These are phyloP conservation scores for Lepidium aucheri DNA, from an alignment of 345 rosid genomes.

Conservation along the genomic window DNA sequence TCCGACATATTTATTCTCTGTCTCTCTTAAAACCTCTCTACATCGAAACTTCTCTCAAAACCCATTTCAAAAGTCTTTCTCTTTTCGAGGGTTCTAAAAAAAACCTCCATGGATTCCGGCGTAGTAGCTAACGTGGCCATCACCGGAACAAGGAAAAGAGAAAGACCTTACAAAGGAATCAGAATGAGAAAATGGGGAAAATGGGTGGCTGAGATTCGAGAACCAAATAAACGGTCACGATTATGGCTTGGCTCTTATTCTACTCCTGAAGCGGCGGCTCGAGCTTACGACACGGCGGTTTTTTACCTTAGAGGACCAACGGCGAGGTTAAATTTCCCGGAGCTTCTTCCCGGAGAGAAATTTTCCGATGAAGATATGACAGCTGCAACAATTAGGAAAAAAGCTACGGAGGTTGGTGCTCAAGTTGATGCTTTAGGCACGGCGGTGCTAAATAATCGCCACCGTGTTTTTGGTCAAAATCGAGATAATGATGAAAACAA, in stretches of 20 bases:
- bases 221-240: constrained; percentile 91
- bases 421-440: constrained; percentile 80
- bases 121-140: constrained; percentile 27
- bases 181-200: constrained; percentile 99
- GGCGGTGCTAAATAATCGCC: constrained; percentile 29
- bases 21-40: constrained; percentile 6
- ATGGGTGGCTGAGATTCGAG: constrained; percentile 99
- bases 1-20: constrained; percentile 28
- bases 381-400: constrained; percentile 76
- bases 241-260: constrained; percentile 98
- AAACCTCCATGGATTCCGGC: constrained; percentile 32
- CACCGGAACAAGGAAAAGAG: constrained; percentile 34
- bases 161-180: constrained; percentile 77
- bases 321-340: constrained; percentile 93
- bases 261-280: constrained; percentile 83
- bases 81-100: not conserved
- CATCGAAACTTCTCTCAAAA: constrained; percentile 1
- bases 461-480: constrained; percentile 26
- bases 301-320: constrained; percentile 87
- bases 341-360: constrained; percentile 50
- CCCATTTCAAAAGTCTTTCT: not conserved
- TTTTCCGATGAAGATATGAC: constrained; percentile 60
- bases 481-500: not conserved
- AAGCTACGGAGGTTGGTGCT: constrained; percentile 90
- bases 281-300: constrained; percentile 98